Base-by-base conservation (phyloP, 805 yeast species). In the Jamesozyma lodderae region DNA sequence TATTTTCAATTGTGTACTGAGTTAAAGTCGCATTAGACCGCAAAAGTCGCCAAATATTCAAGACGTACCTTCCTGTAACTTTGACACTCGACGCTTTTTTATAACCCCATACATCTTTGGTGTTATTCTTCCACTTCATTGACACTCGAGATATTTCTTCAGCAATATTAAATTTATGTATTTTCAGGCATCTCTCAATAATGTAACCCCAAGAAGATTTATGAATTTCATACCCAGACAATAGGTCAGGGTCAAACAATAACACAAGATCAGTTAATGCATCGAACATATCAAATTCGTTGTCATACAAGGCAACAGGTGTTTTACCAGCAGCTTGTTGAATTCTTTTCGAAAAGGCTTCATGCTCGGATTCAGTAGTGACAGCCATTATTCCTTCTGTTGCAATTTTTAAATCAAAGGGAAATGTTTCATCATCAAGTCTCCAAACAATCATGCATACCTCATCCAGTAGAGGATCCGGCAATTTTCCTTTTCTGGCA, bases 131-230 rank as follows among this genome's bases (percentile, higher is more conserved):
- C 24, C 69, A 64, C 30, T 71, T 70, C 18, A 42, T 48, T 1
- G 52, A 59, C 0, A 79, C 79, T 39, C 95, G 62, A 1, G 95
- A 75, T 1, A 87, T 54, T 31, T 75, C 71, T 0, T 67, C 63
- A n/a, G 72, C 55, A 3, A 86, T 45, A 46, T 84, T 81, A 10
- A 70, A 59, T 2, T 71, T 72, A 49, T 68, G 68, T 2, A 53
- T 59, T 0, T 41, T 43, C 14, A 64, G 55, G 40, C 73, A 69
- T 33, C 98, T 57, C 37, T 83, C 92, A 19, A 83, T 68, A 0
- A 88, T 37, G 51, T 83, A 92, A 0, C 98, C 97, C 97, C 97
- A 90, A 0, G 96, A 84, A 0, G 72, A 50, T 1, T 78, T 63
- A 45, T 85, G 82, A 5, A 85, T 70, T 51, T 92, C 98, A 55